Evolutionary conservation across 2,329 filamentous ascomycete genomes (phyloP), one percentile per base, ranked within the genome.

Genomic region (Neoscytalidium dimidiatum): DNA sequence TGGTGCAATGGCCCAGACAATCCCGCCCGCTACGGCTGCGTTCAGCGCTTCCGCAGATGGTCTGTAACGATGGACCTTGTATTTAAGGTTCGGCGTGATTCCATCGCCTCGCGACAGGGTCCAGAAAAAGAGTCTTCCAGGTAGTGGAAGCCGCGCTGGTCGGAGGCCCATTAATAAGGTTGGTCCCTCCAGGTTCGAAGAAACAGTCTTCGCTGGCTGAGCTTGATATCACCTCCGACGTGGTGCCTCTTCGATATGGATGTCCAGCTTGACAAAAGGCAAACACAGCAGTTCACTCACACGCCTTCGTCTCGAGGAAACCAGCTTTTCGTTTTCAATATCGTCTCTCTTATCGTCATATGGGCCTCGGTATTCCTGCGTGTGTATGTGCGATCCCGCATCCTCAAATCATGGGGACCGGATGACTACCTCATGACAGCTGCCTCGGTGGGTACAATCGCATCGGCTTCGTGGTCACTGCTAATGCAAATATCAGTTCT

Each of bases 371-470:
- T 48, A 23, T 62, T 31, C 23, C 31, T 62, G 26, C 41, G 57
- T 11, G 17, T 49, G 23, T 62, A 62, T 23, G 57, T 62, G n/a
- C 43, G 57, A 26, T 29, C 44, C 2, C 31, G 41, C 43, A 9
- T 48, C 13, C 41, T 62, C 43, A 62, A 62, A 43, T 48, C 44
- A 35, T 48, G 57, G 57, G 57, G 44, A 6, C 13, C 19, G 11
- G 57, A 62, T 21, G 57, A 62, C 44, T 49, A 23, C 11, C 31
- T 46, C 23, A 62, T 62, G 57, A 62, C 49, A 23, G 41, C 29
- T 14, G 21, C 43, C 6, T 23, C 31, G 41, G 57, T 62, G 26
- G n/a, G 57, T 46, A n/a, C 29, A 26, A 5, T 21, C 31, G 9
- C 3, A 8, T 38, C 19, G 35, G n/a, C 29, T 21, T 35, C 13